phyloP scores from a whole-genome alignment of 225 moss, liverwort and hornwort genomes.

The Thuidium tamariscinum region DNA sequence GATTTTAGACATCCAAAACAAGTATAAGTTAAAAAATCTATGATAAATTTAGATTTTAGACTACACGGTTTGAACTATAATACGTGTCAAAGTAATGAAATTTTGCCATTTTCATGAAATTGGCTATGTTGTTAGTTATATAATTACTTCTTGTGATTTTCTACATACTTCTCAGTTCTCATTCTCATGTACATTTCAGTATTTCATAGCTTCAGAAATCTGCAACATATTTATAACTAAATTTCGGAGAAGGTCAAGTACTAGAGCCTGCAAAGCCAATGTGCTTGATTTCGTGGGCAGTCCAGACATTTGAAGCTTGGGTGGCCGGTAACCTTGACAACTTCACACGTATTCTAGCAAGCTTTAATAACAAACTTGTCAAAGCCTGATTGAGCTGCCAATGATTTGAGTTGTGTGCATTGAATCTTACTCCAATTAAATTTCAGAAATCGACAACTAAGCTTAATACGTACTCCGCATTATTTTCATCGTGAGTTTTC shows the following conservation, averaged over 20 bases:
- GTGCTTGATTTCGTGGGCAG: neutral
- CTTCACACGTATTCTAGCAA: neutral
- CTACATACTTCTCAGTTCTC: no score
- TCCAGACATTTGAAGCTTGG: neutral
- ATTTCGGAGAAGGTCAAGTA: neutral
- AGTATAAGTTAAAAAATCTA: no score
- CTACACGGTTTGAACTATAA: no score
- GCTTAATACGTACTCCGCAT: no score
- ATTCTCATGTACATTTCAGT: no score
- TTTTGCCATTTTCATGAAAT: no score
- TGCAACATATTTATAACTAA: neutral
- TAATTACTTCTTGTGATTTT: no score
- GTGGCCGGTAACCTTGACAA: neutral
- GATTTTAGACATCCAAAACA: no score
- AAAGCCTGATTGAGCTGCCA: neutral
- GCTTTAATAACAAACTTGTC: neutral
- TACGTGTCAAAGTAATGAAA: no score
- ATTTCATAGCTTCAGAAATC: neutral
- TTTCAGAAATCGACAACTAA: neutral
- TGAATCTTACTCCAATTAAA: neutral
- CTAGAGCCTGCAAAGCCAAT: neutral
- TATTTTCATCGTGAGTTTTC: neutral
- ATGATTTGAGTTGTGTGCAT: neutral
- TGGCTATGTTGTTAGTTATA: no score
- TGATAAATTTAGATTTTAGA: no score